Evolutionary conservation across 1,284 basidiomycete species (phyloP), one percentile per base, ranked within the genome.

Genomic region (Heterobasidion annosum): DNA sequence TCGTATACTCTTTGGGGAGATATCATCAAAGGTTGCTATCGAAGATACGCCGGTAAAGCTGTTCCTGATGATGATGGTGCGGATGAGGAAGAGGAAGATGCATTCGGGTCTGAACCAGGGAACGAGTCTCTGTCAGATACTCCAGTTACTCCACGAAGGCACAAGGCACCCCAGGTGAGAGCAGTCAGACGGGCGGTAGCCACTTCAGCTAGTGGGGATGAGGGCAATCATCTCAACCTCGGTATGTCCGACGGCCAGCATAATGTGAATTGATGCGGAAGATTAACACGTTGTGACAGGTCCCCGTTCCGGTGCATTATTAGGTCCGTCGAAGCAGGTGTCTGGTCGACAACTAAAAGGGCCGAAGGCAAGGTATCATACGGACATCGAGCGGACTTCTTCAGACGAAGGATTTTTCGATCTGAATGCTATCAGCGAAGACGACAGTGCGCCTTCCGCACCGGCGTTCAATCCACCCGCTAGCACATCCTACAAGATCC

Each of bases 1-100:
- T 64, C 67, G 0, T 79, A 81, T 57, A 70, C 77, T 1, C 70
- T 86, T 1, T 93, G 89, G 89, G 86, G 86, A 8, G 83, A 90
- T 59, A 65, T 91, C 34, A 72, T 92, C 15, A 75, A 83, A 9
- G 85, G 82, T 0, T 82, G 77, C 58, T 90, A 84, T 64, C 75
- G 84, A 2, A 75, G 88, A 6, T 64, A 68, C 37, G 71, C 71
- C 13, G 70, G 74, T 33, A 65, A 61, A 8, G 67, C 62, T 3
- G 56, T 56, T 1, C 55, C 59, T 0, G 56, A 58, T n/a, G 66
- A 64, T 2, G 68, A 65, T 25, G 62, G 64, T 40, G 57, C 64
- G 46, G 57, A 59, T 10, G 64, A 61, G 2, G 63, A 67, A 40
- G 68, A 68, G 6, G 70, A 68, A 37, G 63, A 65, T 15, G 50